Evolutionary conservation across 176 grass and related monocot genomes (phyloP), one percentile per base, ranked within the genome.

Genomic region (Cymbopogon citratus): DNA sequence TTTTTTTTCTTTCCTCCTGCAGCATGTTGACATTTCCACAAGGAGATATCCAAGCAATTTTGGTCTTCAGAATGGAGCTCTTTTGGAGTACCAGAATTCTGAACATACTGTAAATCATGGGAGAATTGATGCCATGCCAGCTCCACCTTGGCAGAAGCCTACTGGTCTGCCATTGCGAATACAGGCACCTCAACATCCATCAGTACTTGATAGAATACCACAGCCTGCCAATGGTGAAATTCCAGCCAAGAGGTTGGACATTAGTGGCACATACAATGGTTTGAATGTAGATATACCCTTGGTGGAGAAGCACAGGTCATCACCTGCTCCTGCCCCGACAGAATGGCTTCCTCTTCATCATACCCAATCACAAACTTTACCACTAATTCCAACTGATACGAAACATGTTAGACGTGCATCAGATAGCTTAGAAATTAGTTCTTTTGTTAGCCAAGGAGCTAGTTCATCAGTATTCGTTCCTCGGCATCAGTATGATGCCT

Each of bases 381-480:
- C 38, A 16, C 49, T 77, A 40, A 68, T 71, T 85, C 76, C 77
- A 69, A 87, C 59, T 59, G 85, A 91, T 75, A 80, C 61, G 39
- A 91, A 86, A 56, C 75, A 86, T 82, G 65, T 84, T 83, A 95
- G 78, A 83, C 83, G 54, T 83, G 26, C 79, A 82, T 15, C 76
- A 21, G 88, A 93, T 88, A 54, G 57, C 66, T 61, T 85, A 81
- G 87, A 93, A 57, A 73, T 81, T 62, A 92, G 77, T 23, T 31
- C 84, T 73, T 83, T 78, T 76, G 18, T 74, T 41, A 90, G 60
- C 38, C 92, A 86, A 81, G 87, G 74, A 80, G 34, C 41, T 28
- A 86, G 83, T 85, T 84, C 92, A 25, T 94, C 88, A 85, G 78
- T 93, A 9, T 88, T 93, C 69, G 84, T 93, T 81, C 93, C 91